A percentile compares a stretch with the other conserved stretches of the same genome.
phyloP scores from a whole-genome alignment of 2,329 filamentous ascomycete species.

The Capronia epimyces region DNA sequence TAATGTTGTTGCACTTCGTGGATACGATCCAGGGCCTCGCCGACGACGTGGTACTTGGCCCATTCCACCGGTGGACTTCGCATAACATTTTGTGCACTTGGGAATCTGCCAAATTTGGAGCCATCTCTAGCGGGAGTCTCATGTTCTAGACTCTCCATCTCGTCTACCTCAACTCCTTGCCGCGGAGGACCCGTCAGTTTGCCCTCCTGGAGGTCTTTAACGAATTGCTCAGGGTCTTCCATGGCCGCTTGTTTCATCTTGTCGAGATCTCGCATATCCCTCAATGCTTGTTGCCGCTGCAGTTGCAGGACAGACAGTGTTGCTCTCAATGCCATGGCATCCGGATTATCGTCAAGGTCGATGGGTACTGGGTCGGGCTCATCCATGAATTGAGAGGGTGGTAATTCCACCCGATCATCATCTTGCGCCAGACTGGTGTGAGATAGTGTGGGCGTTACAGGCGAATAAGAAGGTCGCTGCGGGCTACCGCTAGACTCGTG shows the following conservation, averaged over 20 bases:
- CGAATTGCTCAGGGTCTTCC: slow-evolving; percentile 65
- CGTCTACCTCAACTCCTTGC: slow-evolving; percentile 34
- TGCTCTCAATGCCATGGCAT: slow-evolving; percentile 78
- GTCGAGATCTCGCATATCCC: slow-evolving; percentile 67
- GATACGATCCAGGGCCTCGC: slow-evolving; percentile 74
- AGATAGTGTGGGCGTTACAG: slow-evolving; percentile 43
- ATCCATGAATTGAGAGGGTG: slow-evolving; percentile 26
- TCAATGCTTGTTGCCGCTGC: slow-evolving; percentile 70
- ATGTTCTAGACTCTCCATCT: slow-evolving; percentile 32
- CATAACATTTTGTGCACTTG: slow-evolving; percentile 73
- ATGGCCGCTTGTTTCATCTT: slow-evolving; percentile 66
- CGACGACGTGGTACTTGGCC: slow-evolving; percentile 88
- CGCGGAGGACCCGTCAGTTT: slow-evolving; percentile 42
- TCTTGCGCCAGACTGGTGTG: slow-evolving; percentile 26
- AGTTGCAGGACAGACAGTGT: slow-evolving; percentile 83
- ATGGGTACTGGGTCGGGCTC: slow-evolving; percentile 41
- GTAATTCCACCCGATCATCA: slow-evolving; percentile 6
- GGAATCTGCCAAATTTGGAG: slow-evolving; percentile 59
- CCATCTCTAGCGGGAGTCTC: slow-evolving; percentile 31
- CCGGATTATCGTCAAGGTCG: slow-evolving; percentile 60
- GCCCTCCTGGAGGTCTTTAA: slow-evolving; percentile 60
- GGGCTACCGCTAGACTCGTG: slow-evolving; percentile 26
- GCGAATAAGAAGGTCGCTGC: slow-evolving; percentile 44
- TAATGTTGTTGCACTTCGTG: slow-evolving; percentile 70
- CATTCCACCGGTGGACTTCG: slow-evolving; percentile 89